Conservation (phyloP, 2,329 filamentous ascomycete genomes). For the Mycosphaerelloides madeirae region DNA sequence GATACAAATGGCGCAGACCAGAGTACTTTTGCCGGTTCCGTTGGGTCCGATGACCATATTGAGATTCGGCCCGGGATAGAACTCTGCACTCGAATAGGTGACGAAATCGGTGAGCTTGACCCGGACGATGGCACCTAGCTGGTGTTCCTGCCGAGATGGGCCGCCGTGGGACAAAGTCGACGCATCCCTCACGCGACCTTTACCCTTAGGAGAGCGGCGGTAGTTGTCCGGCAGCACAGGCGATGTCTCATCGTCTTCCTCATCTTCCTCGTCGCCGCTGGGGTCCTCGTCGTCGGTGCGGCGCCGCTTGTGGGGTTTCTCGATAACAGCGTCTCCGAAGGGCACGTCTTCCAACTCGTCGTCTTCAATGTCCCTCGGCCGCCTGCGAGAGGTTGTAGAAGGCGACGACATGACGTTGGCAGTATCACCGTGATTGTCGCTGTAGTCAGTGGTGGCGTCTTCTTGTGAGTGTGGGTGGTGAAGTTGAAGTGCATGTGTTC, state of each 20-base stretch:
- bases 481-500: too few relatives aligned
- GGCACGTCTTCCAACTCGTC: conserved; percentile 6
- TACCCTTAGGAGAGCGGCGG: conserved; percentile 28
- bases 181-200: conserved; percentile 12
- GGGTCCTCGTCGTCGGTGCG: conserved; percentile 9
- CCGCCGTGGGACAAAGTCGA: background rate
- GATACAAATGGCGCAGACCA: conserved; percentile 94
- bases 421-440: too few relatives aligned
- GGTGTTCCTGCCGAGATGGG: conserved; percentile 31
- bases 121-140: conserved; percentile 81
- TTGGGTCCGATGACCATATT: conserved; percentile 99
- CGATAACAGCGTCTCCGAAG: conserved; percentile 7
- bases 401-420: background rate
- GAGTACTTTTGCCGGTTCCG: conserved; percentile 92
- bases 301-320: conserved; percentile 15
- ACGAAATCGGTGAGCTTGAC: conserved; percentile 87
- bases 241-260: conserved; percentile 1
- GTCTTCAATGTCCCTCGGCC: conserved; percentile 12
- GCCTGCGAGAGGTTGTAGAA: conserved; percentile 13
- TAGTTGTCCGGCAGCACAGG: conserved; percentile 33
- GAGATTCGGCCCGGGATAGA: conserved; percentile 81
- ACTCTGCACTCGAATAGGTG: conserved; percentile 88
- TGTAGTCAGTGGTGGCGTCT: too few relatives aligned
- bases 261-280: conserved; percentile 11
- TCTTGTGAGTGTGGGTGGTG: too few relatives aligned